Evolutionary conservation across 1,284 basidiomycete species (phyloP), one percentile per base, ranked within the genome.

Genomic region (Volvariella volvacea): DNA sequence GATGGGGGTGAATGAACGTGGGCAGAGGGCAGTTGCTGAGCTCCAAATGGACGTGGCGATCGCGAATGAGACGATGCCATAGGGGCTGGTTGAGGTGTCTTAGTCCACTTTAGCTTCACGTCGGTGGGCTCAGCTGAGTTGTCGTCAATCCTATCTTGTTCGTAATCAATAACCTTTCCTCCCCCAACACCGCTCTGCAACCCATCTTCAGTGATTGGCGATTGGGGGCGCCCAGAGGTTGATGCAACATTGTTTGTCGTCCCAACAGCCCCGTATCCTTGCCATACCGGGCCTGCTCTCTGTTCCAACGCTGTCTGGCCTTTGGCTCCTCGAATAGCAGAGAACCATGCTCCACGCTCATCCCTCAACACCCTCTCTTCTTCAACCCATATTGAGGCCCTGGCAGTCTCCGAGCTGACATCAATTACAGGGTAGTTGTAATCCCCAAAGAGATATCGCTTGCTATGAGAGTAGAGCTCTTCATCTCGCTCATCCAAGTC

Each of bases 401-500:
- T 67, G 31, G 86, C 86, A 42, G 70, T 61, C 65, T 92, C 79
- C 39, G 88, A 79, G 58, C 83, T 90, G 30, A 90, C 83, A 56
- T 94, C 92, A 48, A 94, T 83, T 51, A 82, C 84, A 0, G 91
- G 91, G 60, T 95, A 96, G 53, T 88, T 82, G 57, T 93, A 92
- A 66, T 97, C 92, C 7, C 95, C 96, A 55, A 95, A 92, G 17
- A 92, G 67, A 44, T 90, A 84, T 50, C 76, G 73, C 53, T 78
- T 75, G 55, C 84, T 83, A 42, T 86, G 73, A 15, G 65, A 66
- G 55, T 83, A 94, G 37, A 93, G 63, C 49, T 75, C 70, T 59
- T 89, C 80, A 63, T 93, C 81, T 47, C 67, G 70, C 32, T 73
- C 66, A 52, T 84, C 73, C 47, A 74, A 58, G 30, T 78, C 78